A percentile compares a stretch with the other conserved stretches of the same genome.
phyloP scores from a whole-genome alignment of 306 rosid species.

The Ormosia semicastrata region DNA sequence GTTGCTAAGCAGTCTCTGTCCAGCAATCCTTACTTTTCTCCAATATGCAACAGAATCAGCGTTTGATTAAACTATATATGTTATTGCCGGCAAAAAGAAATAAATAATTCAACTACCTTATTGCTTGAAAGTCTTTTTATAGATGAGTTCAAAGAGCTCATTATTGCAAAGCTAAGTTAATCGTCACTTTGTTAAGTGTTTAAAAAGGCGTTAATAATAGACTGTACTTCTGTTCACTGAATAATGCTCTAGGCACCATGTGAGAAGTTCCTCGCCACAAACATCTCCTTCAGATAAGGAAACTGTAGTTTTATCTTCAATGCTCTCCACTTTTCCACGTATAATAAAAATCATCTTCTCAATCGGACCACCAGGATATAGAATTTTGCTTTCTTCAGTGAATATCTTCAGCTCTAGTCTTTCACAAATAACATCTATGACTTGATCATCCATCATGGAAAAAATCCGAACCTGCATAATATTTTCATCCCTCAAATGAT shows the following conservation, averaged over 20 bases:
- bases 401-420: conserved; percentile 54
- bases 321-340: conserved; percentile 58
- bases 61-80: not conserved
- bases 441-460: conserved; percentile 52
- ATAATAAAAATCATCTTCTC: conserved; percentile 67
- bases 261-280: conserved; percentile 67
- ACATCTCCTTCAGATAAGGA: conserved; percentile 56
- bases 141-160: not conserved
- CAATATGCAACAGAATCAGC: conserved; percentile 29
- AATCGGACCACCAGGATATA: conserved; percentile 39
- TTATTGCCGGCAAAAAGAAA: too few relatives aligned
- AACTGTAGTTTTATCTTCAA: conserved; percentile 38
- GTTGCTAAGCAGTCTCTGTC: conserved; percentile 51
- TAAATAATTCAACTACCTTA: too few relatives aligned
- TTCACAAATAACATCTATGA: conserved; percentile 57
- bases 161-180: not conserved
- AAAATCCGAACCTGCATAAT: conserved; percentile 52
- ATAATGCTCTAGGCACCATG: conserved; percentile 69
- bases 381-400: conserved; percentile 50
- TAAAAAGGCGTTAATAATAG: not conserved
- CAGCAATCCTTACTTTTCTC: conserved; percentile 36
- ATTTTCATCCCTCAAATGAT: not conserved
- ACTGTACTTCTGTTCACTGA: conserved; percentile 48
- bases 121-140: too few relatives aligned
- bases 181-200: not conserved